A percentile compares a stretch with the other conserved stretches of the same genome.
These are phyloP conservation scores for Pythium plurisporium DNA, from an alignment of 352 stramenopile species.

Conservation along the genomic window DNA sequence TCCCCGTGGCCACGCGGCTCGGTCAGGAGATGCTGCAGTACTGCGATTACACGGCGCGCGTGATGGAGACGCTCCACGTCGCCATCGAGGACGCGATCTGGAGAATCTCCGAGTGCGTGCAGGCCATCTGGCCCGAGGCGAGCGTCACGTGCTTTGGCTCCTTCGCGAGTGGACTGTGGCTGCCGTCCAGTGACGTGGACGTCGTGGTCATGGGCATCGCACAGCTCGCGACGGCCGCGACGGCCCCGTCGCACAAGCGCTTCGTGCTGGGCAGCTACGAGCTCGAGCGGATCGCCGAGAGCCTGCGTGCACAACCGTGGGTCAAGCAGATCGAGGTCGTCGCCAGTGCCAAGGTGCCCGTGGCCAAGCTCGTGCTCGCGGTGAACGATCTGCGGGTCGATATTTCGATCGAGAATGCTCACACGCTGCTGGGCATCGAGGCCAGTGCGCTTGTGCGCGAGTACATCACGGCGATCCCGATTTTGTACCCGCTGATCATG, in stretches of 20 bases:
- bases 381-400: slow-evolving; percentile 69
- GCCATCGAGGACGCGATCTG: slow-evolving; percentile 71
- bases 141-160: slow-evolving; percentile 76
- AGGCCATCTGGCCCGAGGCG: slow-evolving; percentile 72
- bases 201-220: slow-evolving; percentile 76
- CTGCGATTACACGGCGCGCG: slow-evolving; percentile 52
- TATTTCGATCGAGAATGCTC: slow-evolving; percentile 86
- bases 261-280: slow-evolving; percentile 49
- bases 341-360: slow-evolving; percentile 76
- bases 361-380: slow-evolving; percentile 76
- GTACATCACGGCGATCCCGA: slow-evolving; percentile 60
- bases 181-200: slow-evolving; percentile 86
- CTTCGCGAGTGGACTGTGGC: slow-evolving; percentile 83
- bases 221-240: slow-evolving; percentile 1
- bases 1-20: slow-evolving; percentile 39
- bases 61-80: slow-evolving; percentile 46
- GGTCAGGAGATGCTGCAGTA: slow-evolving; percentile 64
- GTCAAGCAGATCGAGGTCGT: slow-evolving; percentile 80
- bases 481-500: slow-evolving; percentile 76
- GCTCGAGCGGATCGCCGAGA: slow-evolving; percentile 51
- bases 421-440: slow-evolving; percentile 75
- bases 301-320: slow-evolving; percentile 58
- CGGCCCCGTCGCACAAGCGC: slow-evolving; percentile 31
- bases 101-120: slow-evolving; percentile 57
- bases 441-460: slow-evolving; percentile 77